Base-by-base conservation (phyloP, 148 eudicot species). In the Selenicereus undatus region DNA sequence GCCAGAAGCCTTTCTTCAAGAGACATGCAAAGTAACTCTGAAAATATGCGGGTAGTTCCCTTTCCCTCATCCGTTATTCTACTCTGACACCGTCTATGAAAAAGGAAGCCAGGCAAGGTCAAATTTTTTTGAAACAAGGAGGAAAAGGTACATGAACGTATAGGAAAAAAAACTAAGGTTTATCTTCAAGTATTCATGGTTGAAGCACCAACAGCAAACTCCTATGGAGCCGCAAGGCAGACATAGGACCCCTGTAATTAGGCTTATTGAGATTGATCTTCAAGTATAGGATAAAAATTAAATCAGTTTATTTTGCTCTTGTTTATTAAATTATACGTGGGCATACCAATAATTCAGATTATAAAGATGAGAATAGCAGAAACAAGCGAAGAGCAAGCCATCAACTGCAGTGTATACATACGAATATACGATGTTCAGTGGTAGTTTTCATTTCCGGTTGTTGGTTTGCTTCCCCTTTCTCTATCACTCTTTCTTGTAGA, bases 1-100 rank as follows among this genome's bases (percentile, higher is more conserved):
- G 98, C 89, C 99, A 96, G 84, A 96, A 96, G 83, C 94, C 99
- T 48, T 91, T 92, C 87, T 74, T 91, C 79, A 97, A 90, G 86
- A 90, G 88, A 83, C 93, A 88, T 64, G 77, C 89, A n/a, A 87
- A 83, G 82, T 89, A 81, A 84, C 30, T 17, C 27, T 75, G 69
- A 51, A 32, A 48, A 45, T 64, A 54, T 20, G 30, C 36, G 71
- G 45, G 36, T 43, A 78, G 14, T 78, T 71, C 82, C 82, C 76
- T 82, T 78, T 62, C 84, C 82, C 76, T 82, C 78, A 74, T 85
- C 29, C 82, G 43, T 75, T 24, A 64, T 58, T 84, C 78, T 56
- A 81, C 78, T 36, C 72, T 76, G 82, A 74, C 79, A 60, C 68
- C 42, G 39, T 24, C 58, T 71, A 52, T 35, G 74, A 36, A 80